Percentiles rank a stretch among this genome's conserved stretches.
Evolutionary conservation across 2,329 filamentous ascomycete genomes (phyloP).

Genomic region (Fusarium tuaranense): DNA sequence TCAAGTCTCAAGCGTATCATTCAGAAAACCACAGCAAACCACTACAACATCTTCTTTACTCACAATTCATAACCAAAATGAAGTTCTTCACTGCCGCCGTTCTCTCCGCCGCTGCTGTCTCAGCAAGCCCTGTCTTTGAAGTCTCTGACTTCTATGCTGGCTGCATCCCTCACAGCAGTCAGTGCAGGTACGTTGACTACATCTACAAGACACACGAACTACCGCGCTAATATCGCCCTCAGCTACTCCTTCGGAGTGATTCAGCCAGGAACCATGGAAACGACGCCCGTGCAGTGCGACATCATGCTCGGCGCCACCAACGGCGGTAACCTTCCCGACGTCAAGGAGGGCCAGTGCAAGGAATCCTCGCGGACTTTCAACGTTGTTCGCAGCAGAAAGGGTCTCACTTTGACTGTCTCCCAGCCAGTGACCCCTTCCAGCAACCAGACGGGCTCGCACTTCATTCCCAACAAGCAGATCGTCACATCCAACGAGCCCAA

Average conservation of each 20-base stretch:
- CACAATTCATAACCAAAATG: conserved; percentile 21
- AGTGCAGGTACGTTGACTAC: conserved; percentile 19
- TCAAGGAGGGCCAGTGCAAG: conserved; percentile 45
- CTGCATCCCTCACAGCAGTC: conserved; percentile 18
- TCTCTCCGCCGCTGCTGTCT: conserved; percentile 19
- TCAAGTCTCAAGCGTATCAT: neutral
- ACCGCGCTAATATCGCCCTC: too few relatives aligned
- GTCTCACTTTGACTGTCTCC: conserved; percentile 43
- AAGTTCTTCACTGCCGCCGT: conserved; percentile 32
- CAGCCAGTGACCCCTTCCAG: conserved; percentile 43
- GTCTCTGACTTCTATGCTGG: conserved; percentile 24
- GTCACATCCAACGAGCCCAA: conserved; percentile 38
- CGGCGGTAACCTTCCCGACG: conserved; percentile 45
- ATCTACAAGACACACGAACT: too few relatives aligned
- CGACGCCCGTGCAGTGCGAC: conserved; percentile 39
- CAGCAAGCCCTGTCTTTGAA: conserved; percentile 6
- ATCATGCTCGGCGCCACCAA: conserved; percentile 30
- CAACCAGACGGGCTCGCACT: conserved; percentile 43
- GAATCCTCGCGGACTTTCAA: conserved; percentile 47
- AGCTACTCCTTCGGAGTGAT: conserved; percentile 34
- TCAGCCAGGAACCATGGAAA: conserved; percentile 41
- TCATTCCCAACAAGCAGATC: conserved; percentile 43
- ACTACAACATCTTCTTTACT: neutral
- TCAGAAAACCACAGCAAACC: neutral
- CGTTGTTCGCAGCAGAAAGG: conserved; percentile 37